Conservation (phyloP, 768 basidiomycete genomes). For the Holtermanniella nyarrowii region DNA sequence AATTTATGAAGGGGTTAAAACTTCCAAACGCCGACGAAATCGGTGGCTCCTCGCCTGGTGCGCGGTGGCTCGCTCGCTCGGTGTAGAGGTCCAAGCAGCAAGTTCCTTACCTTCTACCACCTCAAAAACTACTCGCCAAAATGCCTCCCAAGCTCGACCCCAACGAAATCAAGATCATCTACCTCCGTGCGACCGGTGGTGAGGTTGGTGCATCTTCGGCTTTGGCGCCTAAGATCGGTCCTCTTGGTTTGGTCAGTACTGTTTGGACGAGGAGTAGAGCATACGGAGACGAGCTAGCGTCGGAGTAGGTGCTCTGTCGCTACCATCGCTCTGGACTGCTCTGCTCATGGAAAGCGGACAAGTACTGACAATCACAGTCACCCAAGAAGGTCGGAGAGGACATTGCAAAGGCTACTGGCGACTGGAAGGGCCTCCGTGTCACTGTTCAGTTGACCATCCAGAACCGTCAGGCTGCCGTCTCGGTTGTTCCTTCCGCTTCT, state of each 20-base stretch:
- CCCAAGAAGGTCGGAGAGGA: constrained; percentile 99
- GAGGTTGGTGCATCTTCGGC: constrained; percentile 98
- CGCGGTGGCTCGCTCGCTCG: background rate
- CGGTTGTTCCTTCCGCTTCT: constrained; percentile 93
- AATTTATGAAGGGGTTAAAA: too few species aligned
- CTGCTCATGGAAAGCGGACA: too few species aligned
- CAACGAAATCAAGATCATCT: constrained; percentile 96
- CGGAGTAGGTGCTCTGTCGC: background rate
- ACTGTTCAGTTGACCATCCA: constrained; percentile 98
- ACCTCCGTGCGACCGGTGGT: constrained; percentile 96
- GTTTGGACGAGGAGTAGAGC: too few species aligned
- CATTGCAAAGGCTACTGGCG: constrained; percentile 95
- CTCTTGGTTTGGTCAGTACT: constrained; percentile 84
- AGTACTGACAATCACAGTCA: constrained; percentile 53
- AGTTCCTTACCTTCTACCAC: constrained; percentile 4
- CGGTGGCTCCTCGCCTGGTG: background rate
- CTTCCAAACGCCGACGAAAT: background rate
- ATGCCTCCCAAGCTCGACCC: constrained; percentile 58
- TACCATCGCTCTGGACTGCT: too few species aligned
- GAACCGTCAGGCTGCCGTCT: constrained; percentile 96
- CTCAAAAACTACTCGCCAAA: constrained; percentile 13
- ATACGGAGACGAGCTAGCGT: too few species aligned
- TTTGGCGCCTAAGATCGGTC: constrained; percentile 98
- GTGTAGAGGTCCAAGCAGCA: background rate
- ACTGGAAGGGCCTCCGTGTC: constrained; percentile 99